Evolutionary conservation across 164 flowering plant species (phyloP).

Genomic region (Vitis labrusca): DNA sequence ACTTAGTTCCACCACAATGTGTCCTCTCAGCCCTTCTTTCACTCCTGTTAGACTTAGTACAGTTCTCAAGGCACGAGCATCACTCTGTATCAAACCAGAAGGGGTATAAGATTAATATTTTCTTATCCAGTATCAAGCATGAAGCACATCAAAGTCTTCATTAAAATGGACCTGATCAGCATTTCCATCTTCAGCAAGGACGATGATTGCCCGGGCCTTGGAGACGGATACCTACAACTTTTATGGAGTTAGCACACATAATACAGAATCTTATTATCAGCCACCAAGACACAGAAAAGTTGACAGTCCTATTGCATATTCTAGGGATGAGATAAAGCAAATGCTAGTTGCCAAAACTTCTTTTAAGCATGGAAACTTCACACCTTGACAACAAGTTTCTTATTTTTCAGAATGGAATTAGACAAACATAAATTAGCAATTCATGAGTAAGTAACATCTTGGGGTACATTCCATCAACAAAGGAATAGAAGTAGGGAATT

Average conservation of each 20-base stretch:
- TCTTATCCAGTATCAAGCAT: background rate
- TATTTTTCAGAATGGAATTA: no score
- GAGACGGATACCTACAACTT: slow-evolving; percentile 73
- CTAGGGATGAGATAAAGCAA: background rate
- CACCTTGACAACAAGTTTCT: no score
- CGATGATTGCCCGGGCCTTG: slow-evolving; percentile 80
- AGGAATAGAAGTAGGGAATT: no score
- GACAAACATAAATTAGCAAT: no score
- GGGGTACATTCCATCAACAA: no score
- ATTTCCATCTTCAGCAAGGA: slow-evolving; percentile 86
- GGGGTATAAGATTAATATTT: background rate
- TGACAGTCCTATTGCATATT: background rate
- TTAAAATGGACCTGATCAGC: slow-evolving; percentile 68
- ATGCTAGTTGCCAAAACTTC: no score
- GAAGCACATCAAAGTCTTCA: background rate
- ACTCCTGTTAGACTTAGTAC: slow-evolving; percentile 81
- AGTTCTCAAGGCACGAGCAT: slow-evolving; percentile 84
- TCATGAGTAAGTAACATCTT: no score
- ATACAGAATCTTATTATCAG: background rate
- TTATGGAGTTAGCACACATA: background rate
- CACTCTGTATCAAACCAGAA: slow-evolving; percentile 51
- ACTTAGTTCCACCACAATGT: slow-evolving; percentile 85
- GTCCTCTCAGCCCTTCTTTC: slow-evolving; percentile 78
- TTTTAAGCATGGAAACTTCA: no score
- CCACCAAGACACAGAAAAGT: background rate